Evolutionary conservation across 495 filamentous ascomycete species (phyloP), one percentile per base, ranked within the genome.

Genomic region (Daldinia bambusicola): DNA sequence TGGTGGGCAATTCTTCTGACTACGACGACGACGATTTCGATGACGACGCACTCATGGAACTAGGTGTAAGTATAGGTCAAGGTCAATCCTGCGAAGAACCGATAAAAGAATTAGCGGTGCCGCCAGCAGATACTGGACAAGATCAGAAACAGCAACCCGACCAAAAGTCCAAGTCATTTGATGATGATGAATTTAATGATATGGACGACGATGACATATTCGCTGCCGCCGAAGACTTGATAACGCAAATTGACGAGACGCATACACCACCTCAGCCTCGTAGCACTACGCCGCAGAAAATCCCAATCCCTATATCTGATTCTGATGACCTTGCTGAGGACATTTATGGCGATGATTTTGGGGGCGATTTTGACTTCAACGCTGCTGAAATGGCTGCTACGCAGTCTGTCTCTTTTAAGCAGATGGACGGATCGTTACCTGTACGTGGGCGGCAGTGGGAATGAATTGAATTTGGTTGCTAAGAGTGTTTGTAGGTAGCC

Each of bases 281-380:
- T 43, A 43, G 66, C 57, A 8, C 60, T 14, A 56, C 48, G n/a
- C 53, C 48, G 13, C 53, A 69, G 12, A 45, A 57, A 20, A 41
- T 40, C 12, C 55, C 55, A 57, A 37, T 16, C 4, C 14, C 32
- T 26, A 55, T 48, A 32, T 38, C 55, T 50, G 71, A 70, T 45
- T 38, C 55, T 50, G 71, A 70, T 45, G 67, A 71, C 4, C 55
- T 71, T 31, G 52, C 50, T 26, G 80, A 81, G 34, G 79, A 81
- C 61, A 74, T 74, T 66, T 86, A 80, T 71, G 89, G 86, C 37
- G 89, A 86, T 77, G 83, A 90, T 61, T 90, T 90, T 76, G 88
- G 88, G 40, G 88, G 89, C 74, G 90, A 92, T 62, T 85, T 87
- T 69, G 91, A 94, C 74, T 88, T 89, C 63, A 89, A 90, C 51